Conservation (phyloP, 306 rosid species). For the Vigna mungo region DNA sequence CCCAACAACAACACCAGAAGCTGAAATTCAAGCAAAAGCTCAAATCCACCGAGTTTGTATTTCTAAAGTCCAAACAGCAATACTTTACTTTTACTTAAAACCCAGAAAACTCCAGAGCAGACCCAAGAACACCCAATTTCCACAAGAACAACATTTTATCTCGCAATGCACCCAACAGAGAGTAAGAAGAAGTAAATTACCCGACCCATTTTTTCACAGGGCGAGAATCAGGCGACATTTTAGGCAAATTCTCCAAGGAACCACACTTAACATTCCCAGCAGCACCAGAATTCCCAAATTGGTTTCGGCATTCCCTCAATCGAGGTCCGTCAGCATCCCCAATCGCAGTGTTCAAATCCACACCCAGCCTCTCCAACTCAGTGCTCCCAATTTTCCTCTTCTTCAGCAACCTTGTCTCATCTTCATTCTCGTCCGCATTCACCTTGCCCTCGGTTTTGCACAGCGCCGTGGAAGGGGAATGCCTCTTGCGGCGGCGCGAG, state of each 20-base stretch:
- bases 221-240: conserved; percentile 54
- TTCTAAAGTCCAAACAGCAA: conserved; percentile 10
- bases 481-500: conserved; percentile 73
- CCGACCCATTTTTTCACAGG: conserved; percentile 78
- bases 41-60: neutral
- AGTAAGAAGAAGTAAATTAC: conserved; percentile 45
- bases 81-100: neutral
- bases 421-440: conserved; percentile 26
- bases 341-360: conserved; percentile 59
- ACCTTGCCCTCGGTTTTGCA: neutral
- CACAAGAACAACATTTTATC: neutral
- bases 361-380: conserved; percentile 77
- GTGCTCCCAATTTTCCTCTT: conserved; percentile 59
- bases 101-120: neutral
- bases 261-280: conserved; percentile 52
- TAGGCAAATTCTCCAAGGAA: conserved; percentile 53
- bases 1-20: conserved; percentile 1
- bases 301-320: conserved; percentile 76
- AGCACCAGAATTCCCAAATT: conserved; percentile 33
- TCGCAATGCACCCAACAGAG: neutral
- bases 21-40: conserved; percentile 7
- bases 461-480: conserved; percentile 23
- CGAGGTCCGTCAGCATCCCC: conserved; percentile 64
- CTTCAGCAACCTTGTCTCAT: conserved; percentile 44
- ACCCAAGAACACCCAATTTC: neutral